phyloP scores from a whole-genome alignment of 768 basidiomycete species.

The Pleurotus djamor region DNA sequence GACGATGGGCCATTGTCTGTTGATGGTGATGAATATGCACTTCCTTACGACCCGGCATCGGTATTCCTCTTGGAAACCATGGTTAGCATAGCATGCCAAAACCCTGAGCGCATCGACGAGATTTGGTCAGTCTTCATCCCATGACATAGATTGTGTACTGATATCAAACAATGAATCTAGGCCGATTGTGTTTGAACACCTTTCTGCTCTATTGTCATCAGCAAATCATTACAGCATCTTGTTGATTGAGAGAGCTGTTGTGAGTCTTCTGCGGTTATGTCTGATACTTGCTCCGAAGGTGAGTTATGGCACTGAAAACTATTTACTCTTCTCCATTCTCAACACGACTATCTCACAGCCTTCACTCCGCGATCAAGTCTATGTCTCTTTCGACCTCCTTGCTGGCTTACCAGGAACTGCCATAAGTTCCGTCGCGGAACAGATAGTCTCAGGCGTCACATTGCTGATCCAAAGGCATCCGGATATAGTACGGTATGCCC shows the following conservation, averaged over 20 bases:
- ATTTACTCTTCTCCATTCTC: constrained; percentile 4
- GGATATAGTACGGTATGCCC: constrained; percentile 60
- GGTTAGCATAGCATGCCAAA: constrained; percentile 83
- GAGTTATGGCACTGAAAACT: constrained; percentile 17
- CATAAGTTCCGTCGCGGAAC: constrained; percentile 87
- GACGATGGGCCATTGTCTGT: constrained; percentile 50
- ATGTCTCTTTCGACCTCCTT: constrained; percentile 89
- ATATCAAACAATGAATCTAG: constrained; percentile 32
- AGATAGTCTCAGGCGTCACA: constrained; percentile 81
- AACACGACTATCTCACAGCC: constrained; percentile 40
- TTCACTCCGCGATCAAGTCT: constrained; percentile 88
- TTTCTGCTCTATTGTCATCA: constrained; percentile 75
- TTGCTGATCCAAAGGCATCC: constrained; percentile 77
- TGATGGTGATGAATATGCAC: constrained; percentile 45
- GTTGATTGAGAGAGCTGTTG: constrained; percentile 91
- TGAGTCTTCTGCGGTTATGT: constrained; percentile 84
- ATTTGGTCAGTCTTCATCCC: constrained; percentile 56
- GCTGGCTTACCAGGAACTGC: constrained; percentile 74
- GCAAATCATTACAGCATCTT: constrained; percentile 85
- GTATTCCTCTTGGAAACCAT: constrained; percentile 94
- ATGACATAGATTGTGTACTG: no score
- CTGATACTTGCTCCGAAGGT: constrained; percentile 80
- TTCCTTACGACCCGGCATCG: constrained; percentile 94
- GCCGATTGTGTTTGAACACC: constrained; percentile 94
- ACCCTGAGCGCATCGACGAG: constrained; percentile 78